Evolutionary conservation across 768 basidiomycete genomes (phyloP).

Genomic region (Porphyrellus cyaneotinctus): DNA sequence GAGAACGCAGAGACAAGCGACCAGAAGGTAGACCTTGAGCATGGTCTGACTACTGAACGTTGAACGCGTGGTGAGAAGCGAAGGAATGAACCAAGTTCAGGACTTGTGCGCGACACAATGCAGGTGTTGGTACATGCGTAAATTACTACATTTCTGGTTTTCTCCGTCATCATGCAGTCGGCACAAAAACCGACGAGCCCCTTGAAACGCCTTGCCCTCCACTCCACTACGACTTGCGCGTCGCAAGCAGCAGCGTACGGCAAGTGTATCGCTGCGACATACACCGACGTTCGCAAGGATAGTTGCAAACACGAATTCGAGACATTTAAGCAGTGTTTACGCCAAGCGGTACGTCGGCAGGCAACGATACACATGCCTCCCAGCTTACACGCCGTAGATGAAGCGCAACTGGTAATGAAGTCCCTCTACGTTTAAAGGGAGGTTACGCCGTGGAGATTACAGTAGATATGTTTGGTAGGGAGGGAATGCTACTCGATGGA

Average conservation of each 20-base stretch:
- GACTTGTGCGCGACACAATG: conserved; percentile 8
- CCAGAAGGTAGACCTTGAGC: conserved; percentile 57
- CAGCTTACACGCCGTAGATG: conserved; percentile 38
- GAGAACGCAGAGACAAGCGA: conserved; percentile 56
- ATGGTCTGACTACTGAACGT: conserved; percentile 31
- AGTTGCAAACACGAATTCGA: conserved; percentile 82
- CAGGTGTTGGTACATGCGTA: too few relatives aligned
- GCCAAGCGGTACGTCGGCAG: conserved; percentile 59
- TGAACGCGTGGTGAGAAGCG: neutral
- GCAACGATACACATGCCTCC: neutral
- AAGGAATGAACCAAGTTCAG: neutral
- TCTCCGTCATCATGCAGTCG: conserved; percentile 16
- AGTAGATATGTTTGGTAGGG: conserved; percentile 14
- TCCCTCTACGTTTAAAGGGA: neutral
- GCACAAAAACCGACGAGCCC: conserved; percentile 38
- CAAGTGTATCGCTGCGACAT: conserved; percentile 78
- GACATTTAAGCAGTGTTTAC: conserved; percentile 79
- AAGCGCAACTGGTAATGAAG: conserved; percentile 48
- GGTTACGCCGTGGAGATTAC: conserved; percentile 13
- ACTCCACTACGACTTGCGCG: conserved; percentile 69
- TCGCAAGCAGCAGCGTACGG: conserved; percentile 77
- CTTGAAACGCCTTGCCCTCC: conserved; percentile 61
- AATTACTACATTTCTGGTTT: neutral
- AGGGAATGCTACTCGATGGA: conserved; percentile 15
- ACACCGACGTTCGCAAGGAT: conserved; percentile 81